Base-by-base conservation (phyloP, 2,329 filamentous ascomycete genomes). In the Aspergillus ochraceoroseus region DNA sequence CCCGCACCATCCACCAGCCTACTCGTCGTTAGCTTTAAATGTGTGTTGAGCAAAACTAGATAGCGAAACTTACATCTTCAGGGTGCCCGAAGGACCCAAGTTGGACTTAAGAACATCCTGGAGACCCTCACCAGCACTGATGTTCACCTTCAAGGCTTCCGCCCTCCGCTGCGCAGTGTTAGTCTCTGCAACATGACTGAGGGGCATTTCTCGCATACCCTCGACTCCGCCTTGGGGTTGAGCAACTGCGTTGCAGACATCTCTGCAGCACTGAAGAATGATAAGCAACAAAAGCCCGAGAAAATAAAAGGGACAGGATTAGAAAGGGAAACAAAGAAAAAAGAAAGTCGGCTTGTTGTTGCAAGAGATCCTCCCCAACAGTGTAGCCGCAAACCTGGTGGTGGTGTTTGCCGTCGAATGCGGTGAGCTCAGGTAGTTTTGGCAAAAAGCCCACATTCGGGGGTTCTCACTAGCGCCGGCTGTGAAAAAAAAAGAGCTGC, bases 221-320 rank as follows among this genome's bases (percentile, higher is more conserved):
- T 83, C 59, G 89, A 95, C 75, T 98, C 92, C 62, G 92, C 92
- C 76, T 98, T 98, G 48, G 92, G 92, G 71, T 98, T 98, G 54
- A 98, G 83, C 62, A 98, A 82, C 74, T 96, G 90, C 63, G 92
- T 89, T 57, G 92, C 92, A 72, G 89, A 96, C 92, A 96, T 96
- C 38, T 57, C 56, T 57, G 57, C 54, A 52, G 43, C 34, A 39
- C 38, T 42, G 54, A 56, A 43, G 41, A 57, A 49, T 37, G 46
- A 50, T 39, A 47, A 48, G 39, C 46, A 44, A 49, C 54, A 45
- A 48, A 51, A 48, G 51, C 43, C 47, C 44, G 54, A 53, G 44
- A 47, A 50, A 48, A 46, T 40, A 49, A 44, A 41, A n/a, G n/a
- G n/a, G n/a, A 43, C 13, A 18, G 31, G 31, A 17, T 25, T 28